Evolutionary conservation across 2,329 filamentous ascomycete species (phyloP).

Genomic region (Pyrenochaeta sp.): DNA sequence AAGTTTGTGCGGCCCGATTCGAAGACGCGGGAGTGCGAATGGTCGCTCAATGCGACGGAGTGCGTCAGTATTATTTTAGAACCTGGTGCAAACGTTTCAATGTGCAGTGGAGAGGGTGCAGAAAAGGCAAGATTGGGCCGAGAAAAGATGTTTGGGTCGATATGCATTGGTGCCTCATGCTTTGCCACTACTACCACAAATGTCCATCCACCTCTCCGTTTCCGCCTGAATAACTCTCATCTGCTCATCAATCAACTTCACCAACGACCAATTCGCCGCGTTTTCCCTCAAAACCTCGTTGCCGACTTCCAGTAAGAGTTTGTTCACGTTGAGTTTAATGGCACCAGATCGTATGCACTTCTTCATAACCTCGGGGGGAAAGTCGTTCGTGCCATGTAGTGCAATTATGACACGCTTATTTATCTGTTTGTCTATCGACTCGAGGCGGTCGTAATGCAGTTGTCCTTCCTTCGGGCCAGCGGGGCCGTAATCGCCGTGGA

Average conservation of each 20-base stretch:
- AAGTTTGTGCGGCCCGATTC: too few relatives aligned
- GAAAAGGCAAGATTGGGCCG: too few relatives aligned
- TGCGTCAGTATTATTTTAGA: too few relatives aligned
- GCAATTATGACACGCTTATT: constrained; percentile 58
- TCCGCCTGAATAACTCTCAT: constrained; percentile 54
- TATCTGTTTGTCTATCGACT: constrained; percentile 40
- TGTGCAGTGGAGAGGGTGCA: too few relatives aligned
- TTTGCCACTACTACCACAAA: constrained; percentile 57
- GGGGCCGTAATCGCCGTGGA: constrained; percentile 76
- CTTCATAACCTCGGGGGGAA: constrained; percentile 59
- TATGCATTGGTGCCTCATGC: constrained; percentile 29
- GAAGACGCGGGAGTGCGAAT: too few relatives aligned
- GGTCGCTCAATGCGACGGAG: too few relatives aligned
- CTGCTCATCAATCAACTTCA: constrained; percentile 56
- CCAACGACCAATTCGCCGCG: constrained; percentile 40
- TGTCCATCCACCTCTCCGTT: constrained; percentile 60
- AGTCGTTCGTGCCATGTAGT: constrained; percentile 67
- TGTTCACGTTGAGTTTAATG: constrained; percentile 68
- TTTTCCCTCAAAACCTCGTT: constrained; percentile 53
- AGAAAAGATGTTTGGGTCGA: background rate
- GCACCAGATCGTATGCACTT: constrained; percentile 62
- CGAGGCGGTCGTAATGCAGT: constrained; percentile 43
- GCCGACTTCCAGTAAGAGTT: constrained; percentile 59
- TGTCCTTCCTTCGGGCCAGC: constrained; percentile 55
- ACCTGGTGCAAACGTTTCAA: too few relatives aligned